phyloP scores from a whole-genome alignment of 2,329 filamentous ascomycete species.

The Colletotrichum navitas region DNA sequence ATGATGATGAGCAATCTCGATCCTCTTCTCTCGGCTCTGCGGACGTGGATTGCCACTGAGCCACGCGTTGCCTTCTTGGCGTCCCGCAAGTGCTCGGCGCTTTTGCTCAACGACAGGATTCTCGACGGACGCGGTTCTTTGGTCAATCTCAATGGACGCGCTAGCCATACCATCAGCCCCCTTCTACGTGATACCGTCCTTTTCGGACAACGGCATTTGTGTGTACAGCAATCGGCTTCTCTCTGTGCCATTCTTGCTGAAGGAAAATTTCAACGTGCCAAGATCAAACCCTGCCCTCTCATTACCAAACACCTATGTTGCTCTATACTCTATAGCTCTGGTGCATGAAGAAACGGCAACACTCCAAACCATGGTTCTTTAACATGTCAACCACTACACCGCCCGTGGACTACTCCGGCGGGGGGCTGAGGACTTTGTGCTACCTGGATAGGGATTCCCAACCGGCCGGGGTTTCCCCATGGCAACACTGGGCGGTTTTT shows the following conservation, averaged over 20 bases:
- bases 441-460: not conserved
- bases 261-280: conserved; percentile 68
- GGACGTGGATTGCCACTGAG: not conserved
- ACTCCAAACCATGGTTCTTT: conserved; percentile 45
- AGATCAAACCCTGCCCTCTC: conserved; percentile 62
- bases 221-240: conserved; percentile 69
- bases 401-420: not conserved
- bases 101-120: not conserved
- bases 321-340: conserved; percentile 47
- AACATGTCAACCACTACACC: no score
- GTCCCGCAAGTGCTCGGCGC: conserved; percentile 14
- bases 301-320: conserved; percentile 70
- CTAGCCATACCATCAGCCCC: conserved; percentile 1
- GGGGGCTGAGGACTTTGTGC: not conserved
- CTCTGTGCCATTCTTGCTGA: conserved; percentile 66
- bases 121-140: not conserved
- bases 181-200: conserved; percentile 9
- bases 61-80: not conserved
- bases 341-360: conserved; percentile 70
- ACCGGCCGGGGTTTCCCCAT: not conserved
- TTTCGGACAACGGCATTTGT: conserved; percentile 61
- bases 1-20: not conserved
- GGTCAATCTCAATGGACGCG: not conserved
- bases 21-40: conserved; percentile 26
- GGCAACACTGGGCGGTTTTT: no score